Evolutionary conservation across 257 asterid species (phyloP).

Genomic region (Solanum etuberosum): DNA sequence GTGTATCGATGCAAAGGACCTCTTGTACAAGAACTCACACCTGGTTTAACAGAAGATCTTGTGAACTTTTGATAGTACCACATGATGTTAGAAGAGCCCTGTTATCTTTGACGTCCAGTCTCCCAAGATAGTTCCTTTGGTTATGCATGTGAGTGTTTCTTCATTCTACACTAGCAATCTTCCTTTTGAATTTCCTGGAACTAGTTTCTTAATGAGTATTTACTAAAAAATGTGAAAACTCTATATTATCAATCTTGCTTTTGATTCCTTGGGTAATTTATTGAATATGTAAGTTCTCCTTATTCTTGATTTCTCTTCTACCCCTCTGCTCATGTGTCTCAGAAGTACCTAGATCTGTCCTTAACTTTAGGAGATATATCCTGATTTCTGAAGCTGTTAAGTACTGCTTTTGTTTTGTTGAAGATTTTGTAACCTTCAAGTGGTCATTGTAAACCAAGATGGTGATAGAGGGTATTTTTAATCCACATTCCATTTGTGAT

Average conservation of each 20-base stretch:
- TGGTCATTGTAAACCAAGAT: background rate
- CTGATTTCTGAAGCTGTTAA: background rate
- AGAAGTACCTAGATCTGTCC: background rate
- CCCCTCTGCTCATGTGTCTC: background rate
- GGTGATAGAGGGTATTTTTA: background rate
- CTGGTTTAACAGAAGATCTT: background rate
- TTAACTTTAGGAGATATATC: background rate
- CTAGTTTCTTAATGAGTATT: background rate
- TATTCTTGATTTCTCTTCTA: background rate
- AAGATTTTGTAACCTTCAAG: background rate
- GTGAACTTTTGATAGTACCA: background rate
- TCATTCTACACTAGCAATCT: background rate
- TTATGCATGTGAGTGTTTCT: background rate
- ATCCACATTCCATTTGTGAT: background rate
- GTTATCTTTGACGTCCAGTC: background rate
- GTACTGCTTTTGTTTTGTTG: background rate
- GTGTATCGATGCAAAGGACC: background rate
- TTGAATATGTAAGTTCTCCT: background rate
- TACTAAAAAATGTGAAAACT: background rate
- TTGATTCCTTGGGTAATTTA: background rate
- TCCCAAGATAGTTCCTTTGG: background rate
- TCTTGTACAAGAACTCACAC: background rate
- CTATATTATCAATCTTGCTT: background rate
- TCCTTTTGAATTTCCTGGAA: background rate
- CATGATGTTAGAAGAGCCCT: background rate